Conservation (phyloP, 768 basidiomycete genomes). For the Glaciozyma antarctica region DNA sequence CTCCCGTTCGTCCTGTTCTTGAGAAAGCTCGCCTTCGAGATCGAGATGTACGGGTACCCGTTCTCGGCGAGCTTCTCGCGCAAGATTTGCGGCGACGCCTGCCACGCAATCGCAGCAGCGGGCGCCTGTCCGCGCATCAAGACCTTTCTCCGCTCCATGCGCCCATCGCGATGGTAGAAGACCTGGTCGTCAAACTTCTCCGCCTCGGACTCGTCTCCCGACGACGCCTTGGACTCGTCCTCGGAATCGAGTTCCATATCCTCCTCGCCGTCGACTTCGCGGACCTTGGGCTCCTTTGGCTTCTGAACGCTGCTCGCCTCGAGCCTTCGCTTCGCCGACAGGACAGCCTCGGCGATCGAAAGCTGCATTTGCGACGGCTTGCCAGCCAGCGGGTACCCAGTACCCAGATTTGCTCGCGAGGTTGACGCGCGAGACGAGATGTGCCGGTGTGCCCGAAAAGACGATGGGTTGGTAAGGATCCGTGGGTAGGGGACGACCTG, state of each 20-base stretch:
- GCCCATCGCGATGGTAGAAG: constrained; percentile 10
- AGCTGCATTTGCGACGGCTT: constrained; percentile 15
- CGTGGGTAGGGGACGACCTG: background rate
- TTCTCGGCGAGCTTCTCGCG: constrained; percentile 25
- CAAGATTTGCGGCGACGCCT: constrained; percentile 16
- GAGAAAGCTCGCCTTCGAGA: constrained; percentile 13
- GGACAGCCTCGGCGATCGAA: constrained; percentile 16
- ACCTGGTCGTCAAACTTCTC: constrained; percentile 9
- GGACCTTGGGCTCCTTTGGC: constrained; percentile 19
- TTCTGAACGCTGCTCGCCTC: constrained; percentile 10
- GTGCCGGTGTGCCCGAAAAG: constrained; percentile 6
- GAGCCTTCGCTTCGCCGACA: constrained; percentile 18
- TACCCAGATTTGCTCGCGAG: background rate
- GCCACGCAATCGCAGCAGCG: constrained; percentile 24
- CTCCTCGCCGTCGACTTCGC: constrained; percentile 21
- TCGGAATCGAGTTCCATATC: constrained; percentile 29
- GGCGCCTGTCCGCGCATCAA: constrained; percentile 9
- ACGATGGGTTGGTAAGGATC: constrained; percentile 10
- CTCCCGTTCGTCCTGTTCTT: background rate
- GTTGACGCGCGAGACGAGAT: background rate
- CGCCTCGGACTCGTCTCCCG: constrained; percentile 8
- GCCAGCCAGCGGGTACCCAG: background rate
- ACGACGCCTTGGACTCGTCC: constrained; percentile 7
- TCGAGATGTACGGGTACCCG: constrained; percentile 16
- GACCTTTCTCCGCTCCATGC: background rate